Base-by-base conservation (phyloP, 2,329 filamentous ascomycete genomes). In the Pseudogymnoascus sp. region DNA sequence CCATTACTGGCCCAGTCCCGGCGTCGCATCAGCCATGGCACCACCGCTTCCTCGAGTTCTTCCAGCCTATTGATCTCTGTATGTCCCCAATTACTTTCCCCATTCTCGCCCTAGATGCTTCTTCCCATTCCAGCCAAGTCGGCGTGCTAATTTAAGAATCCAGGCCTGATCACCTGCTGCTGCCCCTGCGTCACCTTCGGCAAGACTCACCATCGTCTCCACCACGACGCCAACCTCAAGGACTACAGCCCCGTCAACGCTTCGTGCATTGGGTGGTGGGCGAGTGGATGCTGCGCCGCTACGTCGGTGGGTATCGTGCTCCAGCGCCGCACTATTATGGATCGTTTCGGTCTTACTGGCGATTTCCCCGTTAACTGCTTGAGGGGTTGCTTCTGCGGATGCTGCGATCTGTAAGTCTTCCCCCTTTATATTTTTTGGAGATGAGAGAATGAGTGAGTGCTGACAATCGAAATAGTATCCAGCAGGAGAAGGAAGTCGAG, bases 151-250 rank as follows among this genome's bases (percentile, higher is more conserved):
- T 11, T n/a, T 34, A 1, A 18, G 31, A 23, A 16, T 31, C n/a
- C 14, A 73, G 72, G 72, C 69, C 64, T 69, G 51, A 67, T 71
- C 3, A 71, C 71, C 21, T 74, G 69, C 63, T 75, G 70, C 68
- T 69, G 70, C 61, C 73, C 74, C 37, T 76, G 74, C 62, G 65
- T 75, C 21, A 72, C 71, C 2, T 75, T 75, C 67, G 74, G 74
- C 42, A 75, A 72, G 62, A 74, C 72, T n/a, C 69, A 73, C 51
- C 69, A 75, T 60, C 72, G 74, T 26, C 65, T 74, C 4, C 68
- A 69, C 26, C 68, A 74, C 54, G 66, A 74, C 42, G 68, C 68
- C 21, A 69, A 71, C 63, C 68, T 76, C 68, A 65, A 68, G 4
- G 69, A 65, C 7, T 76, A 74, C 64, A 69, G 70, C 11, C 67